Conservation (phyloP, 2,329 filamentous ascomycete genomes). For the Paraphaeosphaeria sporulosa region DNA sequence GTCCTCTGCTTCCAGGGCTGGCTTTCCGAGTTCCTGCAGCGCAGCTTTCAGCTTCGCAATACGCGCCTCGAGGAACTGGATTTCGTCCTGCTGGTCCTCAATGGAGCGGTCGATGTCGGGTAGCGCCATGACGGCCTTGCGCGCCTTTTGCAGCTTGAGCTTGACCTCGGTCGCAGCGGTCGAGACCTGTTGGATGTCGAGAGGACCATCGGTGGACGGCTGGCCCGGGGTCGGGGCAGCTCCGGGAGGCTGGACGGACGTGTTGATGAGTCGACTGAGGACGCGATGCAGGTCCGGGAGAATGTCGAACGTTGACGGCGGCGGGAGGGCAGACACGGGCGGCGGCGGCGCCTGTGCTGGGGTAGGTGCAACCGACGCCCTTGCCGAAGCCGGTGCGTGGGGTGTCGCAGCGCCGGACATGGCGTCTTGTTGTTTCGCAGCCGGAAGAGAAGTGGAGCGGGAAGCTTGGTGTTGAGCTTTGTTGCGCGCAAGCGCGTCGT, state of each 20-base stretch:
- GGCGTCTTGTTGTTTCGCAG: slow-evolving; percentile 6
- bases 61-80: slow-evolving; percentile 68
- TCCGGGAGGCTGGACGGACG: slow-evolving; percentile 45
- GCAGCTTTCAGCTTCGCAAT: slow-evolving; percentile 66
- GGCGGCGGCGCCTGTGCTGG: slow-evolving; percentile 41
- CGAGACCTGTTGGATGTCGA: slow-evolving; percentile 78
- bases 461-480: slow-evolving; percentile 29
- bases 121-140: slow-evolving; percentile 68
- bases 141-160: slow-evolving; percentile 82
- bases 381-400: slow-evolving; percentile 39
- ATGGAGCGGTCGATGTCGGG: slow-evolving; percentile 74
- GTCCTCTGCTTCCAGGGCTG: slow-evolving; percentile 28
- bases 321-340: slow-evolving; percentile 69
- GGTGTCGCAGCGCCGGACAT: slow-evolving; percentile 47
- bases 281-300: slow-evolving; percentile 82
- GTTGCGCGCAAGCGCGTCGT: slow-evolving; percentile 11
- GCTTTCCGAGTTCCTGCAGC: slow-evolving; percentile 41
- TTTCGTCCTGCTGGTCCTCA: slow-evolving; percentile 75
- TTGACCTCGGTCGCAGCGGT: slow-evolving; percentile 80
- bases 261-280: slow-evolving; percentile 73
- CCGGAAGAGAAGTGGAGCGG: not conserved
- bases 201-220: slow-evolving; percentile 43
- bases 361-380: slow-evolving; percentile 43
- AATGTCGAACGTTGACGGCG: slow-evolving; percentile 84
- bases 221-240: slow-evolving; percentile 36